Evolutionary conservation across 805 yeast species (phyloP), one percentile per base, ranked within the genome.

Genomic region (Hanseniaspora jakobsenii): DNA sequence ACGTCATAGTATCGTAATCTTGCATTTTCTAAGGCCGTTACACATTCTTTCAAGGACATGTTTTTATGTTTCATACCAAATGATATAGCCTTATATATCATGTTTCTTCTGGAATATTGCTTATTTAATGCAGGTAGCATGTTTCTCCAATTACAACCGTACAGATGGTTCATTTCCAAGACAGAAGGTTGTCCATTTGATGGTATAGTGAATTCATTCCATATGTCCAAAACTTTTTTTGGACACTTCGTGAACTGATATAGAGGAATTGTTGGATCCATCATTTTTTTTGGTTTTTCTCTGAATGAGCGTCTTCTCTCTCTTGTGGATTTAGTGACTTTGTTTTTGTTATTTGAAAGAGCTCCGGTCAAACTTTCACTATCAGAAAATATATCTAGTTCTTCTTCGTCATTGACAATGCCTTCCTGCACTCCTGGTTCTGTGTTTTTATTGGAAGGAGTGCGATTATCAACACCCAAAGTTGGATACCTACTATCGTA

Each of bases 141-240:
- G 39, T 71, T 61, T 54, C 79, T 64, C 80, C 80, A 74, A 28
- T 69, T 67, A 1, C 76, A 66, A 41, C 69, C 70, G 50, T 66
- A 74, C 48, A 69, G 64, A 6, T 54, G 47, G 52, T 74, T 78
- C 55, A 74, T 57, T 10, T 67, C 59, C 48, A 66, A 66, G 30
- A 73, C 64, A 3, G 78, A 70, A 0, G 77, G 77, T 51, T 72
- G 73, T 2, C 66, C 72, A 43, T 69, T 64, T 5, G 69, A 49
- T 0, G 78, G 78, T 44, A 67, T 66, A 4, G 71, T 66, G 48
- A 72, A 74, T 54, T 74, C 79, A 50, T 66, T 64, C 79, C 79
- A 74, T 16, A 74, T 67, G 49, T 73, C 78, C 30, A 62, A 53
- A 1, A 72, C 70, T 2, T 71, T 57, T n/a, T 62, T 64, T 13